Base-by-base conservation (phyloP, 2,329 filamentous ascomycete species). In the Monosporascus sp. region DNA sequence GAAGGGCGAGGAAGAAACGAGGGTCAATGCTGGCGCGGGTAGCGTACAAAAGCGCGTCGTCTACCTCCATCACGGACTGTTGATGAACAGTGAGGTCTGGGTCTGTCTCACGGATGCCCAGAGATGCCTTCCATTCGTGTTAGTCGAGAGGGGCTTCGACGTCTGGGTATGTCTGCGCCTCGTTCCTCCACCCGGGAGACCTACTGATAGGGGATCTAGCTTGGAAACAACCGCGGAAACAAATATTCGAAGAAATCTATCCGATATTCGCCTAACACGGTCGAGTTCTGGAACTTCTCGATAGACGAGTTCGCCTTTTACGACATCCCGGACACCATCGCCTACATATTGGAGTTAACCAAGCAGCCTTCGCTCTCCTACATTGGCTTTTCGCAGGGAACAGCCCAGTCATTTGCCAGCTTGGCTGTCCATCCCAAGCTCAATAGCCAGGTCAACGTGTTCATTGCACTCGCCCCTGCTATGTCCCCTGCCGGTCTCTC, bases 61-160 rank as follows among this genome's bases (percentile, higher is more conserved):
- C 7, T 99, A 97, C 69, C 76, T 99, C 58, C 94, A 99, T 66
- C 94, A 99, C 71, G 94, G 93, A 8, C 79, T 99, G 54, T 81
- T 99, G 66, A 99, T 99, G 94, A 97, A 97, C 72, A 96, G 91
- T 63, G 94, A 99, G 71, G 93, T 99, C 37, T 99, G 94, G 94
- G 90, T 97, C 8, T 95, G 91, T 66, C 74, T 93, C 67, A 96
- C 93, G 0, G 89, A 97, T 60, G 85, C 87, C 61, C 82, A 95
- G 70, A 82, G 92, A 61, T 93, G 88, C 61, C 76, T 99, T 40
- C 91, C 94, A 0, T 97, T 99, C 68, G 82, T 88, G 60, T 77
- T 99, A 44, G 91, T 96, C 0, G 91, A 97, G 65, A 82, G 83
- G 64, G 94, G 94, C 3, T 99, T 95, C 64, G 94, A 99, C 75